These are phyloP conservation scores for Nitzschia sp. DNA, from an alignment of 108 stramenopile genomes.

Conservation along the genomic window DNA sequence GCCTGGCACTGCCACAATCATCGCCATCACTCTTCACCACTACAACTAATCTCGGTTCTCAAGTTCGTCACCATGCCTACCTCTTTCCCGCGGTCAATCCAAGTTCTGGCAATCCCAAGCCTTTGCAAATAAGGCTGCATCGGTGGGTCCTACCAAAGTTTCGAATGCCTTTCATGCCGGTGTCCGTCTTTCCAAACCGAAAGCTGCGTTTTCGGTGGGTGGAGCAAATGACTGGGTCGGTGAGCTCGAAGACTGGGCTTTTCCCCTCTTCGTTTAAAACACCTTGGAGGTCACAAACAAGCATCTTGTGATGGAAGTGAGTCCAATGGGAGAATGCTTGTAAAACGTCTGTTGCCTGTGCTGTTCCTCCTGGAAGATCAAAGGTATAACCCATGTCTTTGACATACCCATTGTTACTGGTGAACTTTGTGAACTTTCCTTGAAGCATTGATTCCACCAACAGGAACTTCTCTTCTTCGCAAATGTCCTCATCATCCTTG, in stretches of 20 bases:
- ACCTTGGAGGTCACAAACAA: slow-evolving; percentile 67
- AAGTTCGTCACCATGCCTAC: too few species aligned
- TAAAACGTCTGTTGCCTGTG: slow-evolving; percentile 48
- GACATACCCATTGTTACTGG: slow-evolving; percentile 46
- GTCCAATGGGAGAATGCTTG: slow-evolving; percentile 58
- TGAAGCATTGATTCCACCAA: slow-evolving; percentile 54
- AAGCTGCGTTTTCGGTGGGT: slow-evolving; percentile 17
- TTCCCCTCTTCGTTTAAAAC: slow-evolving; percentile 46
- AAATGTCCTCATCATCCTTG: slow-evolving; percentile 29
- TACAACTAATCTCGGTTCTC: too few species aligned
- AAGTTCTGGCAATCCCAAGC: background rate
- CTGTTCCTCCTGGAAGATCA: background rate
- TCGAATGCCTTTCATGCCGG: slow-evolving; percentile 50
- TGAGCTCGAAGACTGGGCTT: slow-evolving; percentile 59
- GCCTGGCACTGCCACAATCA: too few species aligned
- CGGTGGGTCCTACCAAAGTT: slow-evolving; percentile 53
- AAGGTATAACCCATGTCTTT: background rate
- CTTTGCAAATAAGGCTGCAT: slow-evolving; percentile 53
- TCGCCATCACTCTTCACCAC: too few species aligned
- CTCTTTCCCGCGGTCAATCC: too few species aligned
- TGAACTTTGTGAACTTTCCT: slow-evolving; percentile 53
- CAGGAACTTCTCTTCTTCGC: slow-evolving; percentile 28
- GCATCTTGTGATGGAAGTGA: slow-evolving; percentile 33
- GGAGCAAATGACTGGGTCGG: slow-evolving; percentile 64
- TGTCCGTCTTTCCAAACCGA: slow-evolving; percentile 53